These are phyloP conservation scores for Fusarium piperis DNA, from an alignment of 2,329 filamentous ascomycete genomes.

Conservation along the genomic window DNA sequence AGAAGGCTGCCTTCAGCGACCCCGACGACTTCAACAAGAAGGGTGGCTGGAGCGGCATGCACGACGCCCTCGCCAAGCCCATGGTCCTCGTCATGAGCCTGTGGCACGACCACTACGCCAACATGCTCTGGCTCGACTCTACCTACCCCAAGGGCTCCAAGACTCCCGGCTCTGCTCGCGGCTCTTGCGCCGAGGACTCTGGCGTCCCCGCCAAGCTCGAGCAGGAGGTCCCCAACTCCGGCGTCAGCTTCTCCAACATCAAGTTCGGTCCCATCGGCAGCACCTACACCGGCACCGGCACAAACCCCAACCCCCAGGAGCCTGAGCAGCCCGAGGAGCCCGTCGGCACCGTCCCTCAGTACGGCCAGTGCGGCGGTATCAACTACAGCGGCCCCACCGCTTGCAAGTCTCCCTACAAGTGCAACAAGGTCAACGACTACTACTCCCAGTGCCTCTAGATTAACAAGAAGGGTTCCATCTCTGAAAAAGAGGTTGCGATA, in stretches of 20 bases:
- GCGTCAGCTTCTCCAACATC: slow-evolving; percentile 69
- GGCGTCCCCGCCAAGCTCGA: slow-evolving; percentile 63
- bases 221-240: slow-evolving; percentile 54
- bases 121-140: slow-evolving; percentile 82
- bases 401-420: slow-evolving; percentile 14
- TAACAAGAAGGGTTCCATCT: neutral
- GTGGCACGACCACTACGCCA: slow-evolving; percentile 73
- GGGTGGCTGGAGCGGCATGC: slow-evolving; percentile 69
- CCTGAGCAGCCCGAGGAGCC: slow-evolving; percentile 23
- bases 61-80: slow-evolving; percentile 51
- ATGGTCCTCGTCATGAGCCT: slow-evolving; percentile 62
- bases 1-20: slow-evolving; percentile 68
- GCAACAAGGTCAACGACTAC: slow-evolving; percentile 25
- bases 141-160: slow-evolving; percentile 64
- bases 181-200: slow-evolving; percentile 61
- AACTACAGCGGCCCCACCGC: slow-evolving; percentile 17
- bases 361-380: slow-evolving; percentile 20
- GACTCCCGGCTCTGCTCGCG: slow-evolving; percentile 61
- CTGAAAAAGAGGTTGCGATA: neutral
- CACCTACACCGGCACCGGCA: slow-evolving; percentile 52
- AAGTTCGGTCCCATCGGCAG: slow-evolving; percentile 65
- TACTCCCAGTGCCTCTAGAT: slow-evolving; percentile 40
- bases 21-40: slow-evolving; percentile 61
- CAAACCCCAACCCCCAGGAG: neutral
- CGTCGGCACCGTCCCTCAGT: slow-evolving; percentile 27